These are phyloP conservation scores for Seiridium cupressi DNA, from an alignment of 2,329 filamentous ascomycete genomes.

Conservation along the genomic window DNA sequence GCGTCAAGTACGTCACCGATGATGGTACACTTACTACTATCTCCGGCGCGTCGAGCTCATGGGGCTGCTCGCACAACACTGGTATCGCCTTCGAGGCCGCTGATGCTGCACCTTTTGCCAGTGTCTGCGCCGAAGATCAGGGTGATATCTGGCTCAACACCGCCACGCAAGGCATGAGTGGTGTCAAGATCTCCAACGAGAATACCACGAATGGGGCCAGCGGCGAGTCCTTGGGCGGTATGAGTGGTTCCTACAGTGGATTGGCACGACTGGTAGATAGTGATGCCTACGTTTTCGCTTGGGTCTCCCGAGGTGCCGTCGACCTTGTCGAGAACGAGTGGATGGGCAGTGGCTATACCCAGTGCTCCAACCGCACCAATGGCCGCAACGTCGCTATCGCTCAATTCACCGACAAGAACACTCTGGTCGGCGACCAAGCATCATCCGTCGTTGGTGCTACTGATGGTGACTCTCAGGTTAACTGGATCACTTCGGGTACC, in stretches of 20 bases:
- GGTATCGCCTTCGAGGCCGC: constrained; percentile 63
- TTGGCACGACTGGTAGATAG: constrained; percentile 52
- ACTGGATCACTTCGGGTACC: constrained; percentile 54
- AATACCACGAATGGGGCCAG: constrained; percentile 58
- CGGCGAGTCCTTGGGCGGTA: constrained; percentile 61
- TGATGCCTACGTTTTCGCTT: constrained; percentile 58
- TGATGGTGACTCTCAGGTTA: constrained; percentile 57
- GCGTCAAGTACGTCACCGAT: constrained; percentile 43
- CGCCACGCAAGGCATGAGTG: constrained; percentile 54
- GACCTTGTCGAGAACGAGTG: constrained; percentile 54
- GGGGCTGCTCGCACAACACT: constrained; percentile 65
- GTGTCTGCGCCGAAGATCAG: constrained; percentile 60
- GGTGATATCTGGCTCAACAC: constrained; percentile 65
- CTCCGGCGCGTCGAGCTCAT: constrained; percentile 50
- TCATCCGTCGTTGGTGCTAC: constrained; percentile 49
- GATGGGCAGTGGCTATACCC: constrained; percentile 57
- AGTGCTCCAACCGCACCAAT: constrained; percentile 49
- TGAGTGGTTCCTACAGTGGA: constrained; percentile 59
- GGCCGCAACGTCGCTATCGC: constrained; percentile 60
- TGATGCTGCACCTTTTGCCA: constrained; percentile 56
- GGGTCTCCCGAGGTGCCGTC: constrained; percentile 59
- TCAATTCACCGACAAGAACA: constrained; percentile 56
- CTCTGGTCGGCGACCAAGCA: constrained; percentile 51
- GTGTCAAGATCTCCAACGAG: constrained; percentile 62
- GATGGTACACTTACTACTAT: constrained; percentile 50